phyloP scores from a whole-genome alignment of 2,329 filamentous ascomycete genomes.

The Fragosphaeria purpurea region DNA sequence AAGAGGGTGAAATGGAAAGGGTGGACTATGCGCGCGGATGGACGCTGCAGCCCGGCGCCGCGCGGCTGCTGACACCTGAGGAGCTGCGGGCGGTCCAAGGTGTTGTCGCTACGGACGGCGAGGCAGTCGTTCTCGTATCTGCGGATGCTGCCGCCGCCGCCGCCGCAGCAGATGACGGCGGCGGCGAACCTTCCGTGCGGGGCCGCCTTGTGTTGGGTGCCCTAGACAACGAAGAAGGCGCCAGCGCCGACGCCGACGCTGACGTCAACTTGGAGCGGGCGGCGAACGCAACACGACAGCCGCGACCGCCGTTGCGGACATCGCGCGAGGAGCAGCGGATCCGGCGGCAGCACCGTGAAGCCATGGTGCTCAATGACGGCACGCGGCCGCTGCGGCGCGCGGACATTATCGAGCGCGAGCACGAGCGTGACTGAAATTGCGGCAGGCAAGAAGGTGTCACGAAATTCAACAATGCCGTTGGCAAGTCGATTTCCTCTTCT shows the following conservation, averaged over 20 bases:
- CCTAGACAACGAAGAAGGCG: neutral
- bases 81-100: neutral
- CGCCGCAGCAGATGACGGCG: constrained; percentile 12
- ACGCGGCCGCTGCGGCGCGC: constrained; percentile 60
- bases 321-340: constrained; percentile 57
- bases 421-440: constrained; percentile 31
- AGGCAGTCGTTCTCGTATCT: constrained; percentile 4
- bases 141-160: neutral
- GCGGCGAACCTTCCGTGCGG: too few species aligned
- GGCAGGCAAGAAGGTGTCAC: neutral
- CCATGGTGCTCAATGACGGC: constrained; percentile 86
- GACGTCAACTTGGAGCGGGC: neutral
- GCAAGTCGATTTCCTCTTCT: too few species aligned
- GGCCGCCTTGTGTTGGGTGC: neutral
- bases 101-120: constrained; percentile 7
- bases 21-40: neutral
- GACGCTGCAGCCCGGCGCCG: neutral
- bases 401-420: constrained; percentile 66
- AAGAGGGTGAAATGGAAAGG: too few species aligned
- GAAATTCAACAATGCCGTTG: too few species aligned
- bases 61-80: neutral
- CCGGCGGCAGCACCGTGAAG: constrained; percentile 68
- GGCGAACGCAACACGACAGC: constrained; percentile 13
- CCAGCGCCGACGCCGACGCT: neutral
- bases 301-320: constrained; percentile 40